Evolutionary conservation across 2,329 filamentous ascomycete genomes (phyloP).

Genomic region (Trichoderma citrinoviride): DNA sequence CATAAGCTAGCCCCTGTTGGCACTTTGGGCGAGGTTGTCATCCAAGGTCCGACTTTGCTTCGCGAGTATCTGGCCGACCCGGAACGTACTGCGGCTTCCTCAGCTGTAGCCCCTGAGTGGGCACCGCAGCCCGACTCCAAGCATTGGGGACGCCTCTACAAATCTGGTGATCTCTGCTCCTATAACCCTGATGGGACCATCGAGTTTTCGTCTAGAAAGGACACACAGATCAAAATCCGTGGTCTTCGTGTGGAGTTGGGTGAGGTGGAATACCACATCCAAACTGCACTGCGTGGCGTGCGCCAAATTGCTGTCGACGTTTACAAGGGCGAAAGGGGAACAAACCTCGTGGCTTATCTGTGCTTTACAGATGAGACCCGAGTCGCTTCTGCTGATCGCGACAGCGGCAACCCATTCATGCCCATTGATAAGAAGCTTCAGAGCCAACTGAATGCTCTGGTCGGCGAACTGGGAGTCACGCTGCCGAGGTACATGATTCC

Average conservation of each 20-base stretch:
- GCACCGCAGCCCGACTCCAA: neutral
- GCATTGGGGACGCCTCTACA: conserved; percentile 6
- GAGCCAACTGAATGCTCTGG: conserved; percentile 3
- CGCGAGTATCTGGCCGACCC: conserved; percentile 16
- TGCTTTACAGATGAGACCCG: conserved; percentile 9
- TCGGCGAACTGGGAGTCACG: neutral
- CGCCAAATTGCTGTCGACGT: conserved; percentile 14
- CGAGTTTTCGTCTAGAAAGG: neutral
- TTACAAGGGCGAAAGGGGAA: neutral
- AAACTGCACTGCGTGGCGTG: neutral
- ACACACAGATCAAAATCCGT: conserved; percentile 15
- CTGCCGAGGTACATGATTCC: conserved; percentile 16
- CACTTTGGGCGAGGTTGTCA: conserved; percentile 6
- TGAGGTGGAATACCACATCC: conserved; percentile 18
- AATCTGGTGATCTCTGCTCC: conserved; percentile 10
- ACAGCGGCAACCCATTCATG: conserved; percentile 12
- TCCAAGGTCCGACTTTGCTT: conserved; percentile 9
- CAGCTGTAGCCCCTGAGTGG: neutral
- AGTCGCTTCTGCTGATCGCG: neutral
- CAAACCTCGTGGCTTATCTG: conserved; percentile 8
- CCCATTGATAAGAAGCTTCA: conserved; percentile 11
- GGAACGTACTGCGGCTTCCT: conserved; percentile 4
- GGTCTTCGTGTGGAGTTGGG: conserved; percentile 14
- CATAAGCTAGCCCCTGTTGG: conserved; percentile 11
- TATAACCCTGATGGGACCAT: conserved; percentile 11